These are phyloP conservation scores for Phoma sp. DNA, from an alignment of 2,329 filamentous ascomycete genomes.

Conservation along the genomic window DNA sequence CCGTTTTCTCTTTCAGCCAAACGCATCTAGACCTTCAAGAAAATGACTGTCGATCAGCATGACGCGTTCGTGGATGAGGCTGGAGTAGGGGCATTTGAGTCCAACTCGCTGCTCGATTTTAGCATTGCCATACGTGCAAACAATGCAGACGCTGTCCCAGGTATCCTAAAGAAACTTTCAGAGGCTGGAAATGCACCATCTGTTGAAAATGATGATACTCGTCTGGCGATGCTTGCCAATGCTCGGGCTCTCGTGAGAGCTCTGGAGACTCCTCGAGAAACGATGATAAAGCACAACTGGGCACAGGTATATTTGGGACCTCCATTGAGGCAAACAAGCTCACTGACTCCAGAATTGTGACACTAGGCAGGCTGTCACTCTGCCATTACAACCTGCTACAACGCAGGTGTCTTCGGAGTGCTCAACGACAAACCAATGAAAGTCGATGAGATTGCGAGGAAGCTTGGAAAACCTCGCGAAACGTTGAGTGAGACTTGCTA, in stretches of 20 bases:
- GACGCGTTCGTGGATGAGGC: background rate
- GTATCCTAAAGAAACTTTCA: background rate
- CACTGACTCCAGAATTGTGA: background rate
- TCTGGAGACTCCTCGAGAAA: constrained; percentile 58
- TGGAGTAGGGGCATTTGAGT: background rate
- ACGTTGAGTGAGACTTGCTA: background rate
- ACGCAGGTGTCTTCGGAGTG: background rate
- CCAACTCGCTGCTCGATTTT: background rate
- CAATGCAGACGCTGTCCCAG: background rate
- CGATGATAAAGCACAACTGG: constrained; percentile 58
- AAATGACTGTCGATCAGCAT: background rate
- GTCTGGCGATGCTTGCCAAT: constrained; percentile 4
- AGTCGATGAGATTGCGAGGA: background rate
- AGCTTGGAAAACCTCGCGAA: background rate
- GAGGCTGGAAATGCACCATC: background rate
- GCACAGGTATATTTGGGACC: constrained; percentile 43
- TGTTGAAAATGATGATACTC: background rate
- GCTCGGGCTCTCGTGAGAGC: constrained; percentile 26
- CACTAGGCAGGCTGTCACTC: background rate
- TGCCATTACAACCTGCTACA: background rate
- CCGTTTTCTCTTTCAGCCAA: no score
- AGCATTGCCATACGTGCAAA: background rate
- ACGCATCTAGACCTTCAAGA: background rate
- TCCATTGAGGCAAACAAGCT: background rate
- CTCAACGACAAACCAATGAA: background rate